phyloP scores from a whole-genome alignment of 371 early-diverging fungal genomes.

The Actinomucor elegans region DNA sequence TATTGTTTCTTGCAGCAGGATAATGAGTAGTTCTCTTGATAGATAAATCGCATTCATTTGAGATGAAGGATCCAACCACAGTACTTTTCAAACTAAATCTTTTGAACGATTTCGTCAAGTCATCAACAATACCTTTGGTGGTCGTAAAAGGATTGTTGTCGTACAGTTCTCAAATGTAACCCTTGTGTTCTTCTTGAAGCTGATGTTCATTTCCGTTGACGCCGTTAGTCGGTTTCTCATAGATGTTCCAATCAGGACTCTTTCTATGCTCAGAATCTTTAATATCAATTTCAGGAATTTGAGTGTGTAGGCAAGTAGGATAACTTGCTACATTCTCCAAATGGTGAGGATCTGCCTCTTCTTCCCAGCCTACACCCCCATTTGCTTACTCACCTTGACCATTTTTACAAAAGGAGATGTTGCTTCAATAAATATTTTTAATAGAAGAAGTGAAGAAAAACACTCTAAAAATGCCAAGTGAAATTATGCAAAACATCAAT shows the following conservation, averaged over 20 bases:
- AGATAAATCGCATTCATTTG: slow-evolving; percentile 10
- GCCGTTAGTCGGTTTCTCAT: slow-evolving; percentile 16
- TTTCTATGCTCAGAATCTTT: too few relatives aligned
- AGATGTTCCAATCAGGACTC: slow-evolving; percentile 14
- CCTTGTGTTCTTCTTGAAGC: slow-evolving; percentile 10
- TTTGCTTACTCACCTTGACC: too few relatives aligned
- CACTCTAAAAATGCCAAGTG: too few relatives aligned
- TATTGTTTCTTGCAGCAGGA: slow-evolving; percentile 7
- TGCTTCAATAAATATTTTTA: too few relatives aligned
- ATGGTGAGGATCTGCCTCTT: too few relatives aligned
- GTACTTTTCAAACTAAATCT: slow-evolving; percentile 5
- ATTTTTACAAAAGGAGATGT: too few relatives aligned
- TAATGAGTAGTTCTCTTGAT: neutral
- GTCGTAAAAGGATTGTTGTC: slow-evolving; percentile 5
- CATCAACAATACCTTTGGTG: slow-evolving; percentile 7
- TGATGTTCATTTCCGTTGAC: slow-evolving; percentile 4
- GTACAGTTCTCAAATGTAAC: slow-evolving; percentile 9
- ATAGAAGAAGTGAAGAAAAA: too few relatives aligned
- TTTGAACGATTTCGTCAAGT: slow-evolving; percentile 1
- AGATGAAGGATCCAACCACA: slow-evolving; percentile 4
- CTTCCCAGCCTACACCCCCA: too few relatives aligned
- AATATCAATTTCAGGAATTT: too few relatives aligned
- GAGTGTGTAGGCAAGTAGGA: too few relatives aligned
- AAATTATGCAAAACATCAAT: too few relatives aligned
- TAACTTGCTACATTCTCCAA: too few relatives aligned